phyloP scores from a whole-genome alignment of 345 rosid species.

The Ceriops decandra region DNA sequence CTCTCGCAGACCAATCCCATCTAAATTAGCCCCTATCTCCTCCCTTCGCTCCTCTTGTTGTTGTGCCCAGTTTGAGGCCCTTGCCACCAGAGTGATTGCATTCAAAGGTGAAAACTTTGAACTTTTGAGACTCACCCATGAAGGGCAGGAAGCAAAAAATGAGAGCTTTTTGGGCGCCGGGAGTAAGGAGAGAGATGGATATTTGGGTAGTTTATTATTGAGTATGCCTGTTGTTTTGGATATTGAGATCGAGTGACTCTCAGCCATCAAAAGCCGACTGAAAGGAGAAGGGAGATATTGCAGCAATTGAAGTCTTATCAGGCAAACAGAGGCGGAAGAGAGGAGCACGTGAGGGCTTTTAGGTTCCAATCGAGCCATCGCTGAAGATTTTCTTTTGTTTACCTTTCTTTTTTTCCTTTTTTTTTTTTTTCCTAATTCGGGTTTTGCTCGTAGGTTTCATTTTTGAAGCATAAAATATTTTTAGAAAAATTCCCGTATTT shows the following conservation, averaged over 20 bases:
- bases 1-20: not conserved
- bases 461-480: no score
- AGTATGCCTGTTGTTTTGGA: slow-evolving; percentile 1
- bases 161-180: slow-evolving; percentile 2
- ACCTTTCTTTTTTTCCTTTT: no score
- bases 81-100: not conserved
- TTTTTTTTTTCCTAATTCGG: no score
- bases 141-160: slow-evolving; percentile 5
- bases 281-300: slow-evolving; percentile 16
- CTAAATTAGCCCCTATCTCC: not conserved
- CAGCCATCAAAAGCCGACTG: slow-evolving; percentile 8
- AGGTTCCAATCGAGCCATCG: not conserved
- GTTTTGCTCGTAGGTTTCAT: no score
- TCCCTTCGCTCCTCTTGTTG: not conserved
- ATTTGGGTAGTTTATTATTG: not conserved
- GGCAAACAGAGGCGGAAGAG: not conserved
- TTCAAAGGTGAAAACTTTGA: not conserved
- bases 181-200: slow-evolving; percentile 1
- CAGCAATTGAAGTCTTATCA: not conserved
- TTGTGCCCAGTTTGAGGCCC: not conserved
- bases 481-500: no score
- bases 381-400: no score
- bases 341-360: not conserved
- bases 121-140: not conserved
- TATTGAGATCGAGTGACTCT: slow-evolving; percentile 6